These are phyloP conservation scores for Chalciporus sp. DNA, from an alignment of 1,284 basidiomycete genomes.

Conservation along the genomic window DNA sequence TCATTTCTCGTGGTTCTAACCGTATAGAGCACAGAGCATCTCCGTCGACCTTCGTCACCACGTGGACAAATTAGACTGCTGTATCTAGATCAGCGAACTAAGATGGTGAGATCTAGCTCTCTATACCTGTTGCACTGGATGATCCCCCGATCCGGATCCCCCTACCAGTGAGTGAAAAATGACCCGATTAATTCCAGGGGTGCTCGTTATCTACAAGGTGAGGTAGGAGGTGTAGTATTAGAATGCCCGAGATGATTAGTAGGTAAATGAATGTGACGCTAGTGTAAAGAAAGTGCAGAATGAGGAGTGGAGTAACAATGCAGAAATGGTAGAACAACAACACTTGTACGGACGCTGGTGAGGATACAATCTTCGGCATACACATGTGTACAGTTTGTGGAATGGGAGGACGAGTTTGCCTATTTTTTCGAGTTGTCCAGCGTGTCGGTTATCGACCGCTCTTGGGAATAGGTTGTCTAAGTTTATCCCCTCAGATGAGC, in stretches of 20 bases:
- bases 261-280: not conserved
- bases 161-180: not conserved
- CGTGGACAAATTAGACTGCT: constrained; percentile 10
- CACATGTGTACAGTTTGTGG: constrained; percentile 23
- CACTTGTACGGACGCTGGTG: not conserved
- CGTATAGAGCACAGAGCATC: not conserved
- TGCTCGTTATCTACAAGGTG: not conserved
- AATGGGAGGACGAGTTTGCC: constrained; percentile 4
- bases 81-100: not conserved
- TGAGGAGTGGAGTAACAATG: constrained; percentile 5
- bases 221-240: not conserved
- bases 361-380: constrained; percentile 23
- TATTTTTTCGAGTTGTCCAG: constrained; percentile 18
- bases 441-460: constrained; percentile 9
- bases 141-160: not conserved
- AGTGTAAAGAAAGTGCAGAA: constrained; percentile 2
- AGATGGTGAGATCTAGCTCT: constrained; percentile 4
- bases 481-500: constrained; percentile 24
- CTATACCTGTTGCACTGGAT: not conserved
- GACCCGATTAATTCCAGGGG: not conserved
- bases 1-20: not conserved
- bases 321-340: constrained; percentile 11
- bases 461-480: constrained; percentile 10
- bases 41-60: constrained; percentile 11
- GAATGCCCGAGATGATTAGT: not conserved